These are phyloP conservation scores for Gossypium thurberi DNA, from an alignment of 345 rosid species.

Conservation along the genomic window DNA sequence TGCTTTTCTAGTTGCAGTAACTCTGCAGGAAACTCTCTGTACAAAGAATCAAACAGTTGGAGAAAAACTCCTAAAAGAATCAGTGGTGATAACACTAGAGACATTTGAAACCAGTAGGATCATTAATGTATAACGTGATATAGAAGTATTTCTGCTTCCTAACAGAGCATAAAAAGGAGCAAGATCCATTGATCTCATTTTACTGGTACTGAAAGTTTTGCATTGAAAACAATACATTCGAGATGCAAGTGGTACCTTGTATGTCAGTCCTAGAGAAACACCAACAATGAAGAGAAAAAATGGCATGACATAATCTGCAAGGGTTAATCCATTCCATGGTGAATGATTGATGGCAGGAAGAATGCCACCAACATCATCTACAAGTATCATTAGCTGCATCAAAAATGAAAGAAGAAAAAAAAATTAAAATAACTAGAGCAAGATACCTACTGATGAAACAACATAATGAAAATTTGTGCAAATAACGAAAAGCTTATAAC, in stretches of 20 bases:
- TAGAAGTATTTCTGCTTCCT: background rate
- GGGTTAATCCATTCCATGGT: constrained; percentile 82
- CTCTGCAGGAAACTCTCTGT: constrained; percentile 52
- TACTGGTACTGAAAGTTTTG: background rate
- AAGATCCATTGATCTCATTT: background rate
- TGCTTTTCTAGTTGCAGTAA: constrained; percentile 60
- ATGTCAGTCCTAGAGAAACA: constrained; percentile 63
- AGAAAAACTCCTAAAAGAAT: background rate
- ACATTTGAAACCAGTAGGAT: background rate
- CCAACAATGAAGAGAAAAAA: constrained; percentile 90
- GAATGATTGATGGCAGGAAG: constrained; percentile 83
- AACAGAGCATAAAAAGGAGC: background rate
- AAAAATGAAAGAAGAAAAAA: background rate
- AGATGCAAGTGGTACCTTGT: constrained; percentile 45
- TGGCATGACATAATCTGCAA: constrained; percentile 94
- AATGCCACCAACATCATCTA: constrained; percentile 74
- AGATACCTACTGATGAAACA: background rate
- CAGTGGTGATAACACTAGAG: background rate
- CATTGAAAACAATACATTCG: background rate
- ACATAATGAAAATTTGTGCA: background rate
- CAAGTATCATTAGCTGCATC: constrained; percentile 83
- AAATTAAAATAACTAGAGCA: background rate
- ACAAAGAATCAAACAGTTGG: background rate
- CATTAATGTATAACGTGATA: background rate
- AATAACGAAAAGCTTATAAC: background rate